Evolutionary conservation across 345 rosid species (phyloP), one percentile per base, ranked within the genome.

Genomic region (Lumnitzera racemosa): DNA sequence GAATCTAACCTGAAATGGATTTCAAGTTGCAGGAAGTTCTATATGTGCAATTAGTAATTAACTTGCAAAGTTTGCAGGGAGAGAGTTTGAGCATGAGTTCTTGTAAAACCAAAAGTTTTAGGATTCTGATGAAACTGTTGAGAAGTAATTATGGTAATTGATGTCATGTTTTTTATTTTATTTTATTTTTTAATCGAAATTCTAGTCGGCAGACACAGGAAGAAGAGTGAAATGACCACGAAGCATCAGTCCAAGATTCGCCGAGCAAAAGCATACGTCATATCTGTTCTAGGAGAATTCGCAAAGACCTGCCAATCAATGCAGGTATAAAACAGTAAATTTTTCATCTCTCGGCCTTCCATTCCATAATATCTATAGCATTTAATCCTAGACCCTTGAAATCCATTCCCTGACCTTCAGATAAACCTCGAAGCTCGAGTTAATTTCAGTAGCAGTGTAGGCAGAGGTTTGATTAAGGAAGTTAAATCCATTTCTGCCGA

Each of bases 401-500:
- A 43, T 31, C 11, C 49, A 23, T 53, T 50, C n/a, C 36, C 12
- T 12, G 2, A 31, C 23, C 55, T 48, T 52, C 73, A 91, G 95
- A 81, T 91, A 61, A 76, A 83, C 67, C 78, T 92, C 81, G 98
- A 89, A 74, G 98, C 98, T 54, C 85, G 74, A 73, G 85, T 92
- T 15, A 84, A 89, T 15, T 77, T 83, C 67, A 80, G 84, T 76
- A 61, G 87, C n/a, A 73, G 78, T 62, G 55, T 82, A 3, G 81
- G 76, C 49, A 84, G 63, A 76, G 90, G 94, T 49, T 76, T 89
- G 17, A 70, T 84, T 20, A 70, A 87, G 65, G 98, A 87, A 80
- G 83, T 83, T 49, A 84, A 82, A 62, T 85, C 91, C 43, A 72
- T 81, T 70, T 81, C 88, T 29, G 91, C 96, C 51, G 81, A 82